Conservation (phyloP, 148 eudicot genomes). For the Simmondsia chinensis region DNA sequence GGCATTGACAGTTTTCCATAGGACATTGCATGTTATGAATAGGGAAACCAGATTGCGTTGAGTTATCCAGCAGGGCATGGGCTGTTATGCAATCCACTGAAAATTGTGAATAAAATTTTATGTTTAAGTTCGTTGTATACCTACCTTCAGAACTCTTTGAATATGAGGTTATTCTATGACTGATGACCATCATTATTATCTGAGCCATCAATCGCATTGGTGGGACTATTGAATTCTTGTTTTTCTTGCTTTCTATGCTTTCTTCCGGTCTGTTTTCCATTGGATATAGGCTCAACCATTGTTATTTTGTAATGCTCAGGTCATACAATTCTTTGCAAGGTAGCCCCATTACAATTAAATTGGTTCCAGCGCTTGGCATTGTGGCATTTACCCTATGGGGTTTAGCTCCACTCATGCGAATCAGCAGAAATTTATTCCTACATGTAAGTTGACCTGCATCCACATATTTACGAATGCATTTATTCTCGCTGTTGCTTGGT, state of each 20-base stretch:
- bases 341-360: slow-evolving; percentile 43
- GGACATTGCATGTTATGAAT: no score
- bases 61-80: no score
- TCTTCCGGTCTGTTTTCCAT: not conserved
- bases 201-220: no score
- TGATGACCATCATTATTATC: no score
- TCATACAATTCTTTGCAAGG: slow-evolving; percentile 47
- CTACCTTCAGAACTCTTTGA: no score
- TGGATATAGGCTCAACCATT: not conserved
- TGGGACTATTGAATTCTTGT: no score
- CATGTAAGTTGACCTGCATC: slow-evolving; percentile 33
- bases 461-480: not conserved
- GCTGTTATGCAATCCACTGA: no score
- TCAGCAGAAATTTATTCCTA: slow-evolving; percentile 46
- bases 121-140: no score
- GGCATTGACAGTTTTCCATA: no score
- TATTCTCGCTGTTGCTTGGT: not conserved
- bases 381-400: slow-evolving; percentile 79
- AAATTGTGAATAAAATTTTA: no score
- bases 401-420: slow-evolving; percentile 57
- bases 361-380: slow-evolving; percentile 62
- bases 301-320: slow-evolving; percentile 30
- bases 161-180: no score
- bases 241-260: not conserved
- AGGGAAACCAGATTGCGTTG: no score